Evolutionary conservation across 2,329 filamentous ascomycete species (phyloP).

Genomic region (Neoarthrinium moseri): DNA sequence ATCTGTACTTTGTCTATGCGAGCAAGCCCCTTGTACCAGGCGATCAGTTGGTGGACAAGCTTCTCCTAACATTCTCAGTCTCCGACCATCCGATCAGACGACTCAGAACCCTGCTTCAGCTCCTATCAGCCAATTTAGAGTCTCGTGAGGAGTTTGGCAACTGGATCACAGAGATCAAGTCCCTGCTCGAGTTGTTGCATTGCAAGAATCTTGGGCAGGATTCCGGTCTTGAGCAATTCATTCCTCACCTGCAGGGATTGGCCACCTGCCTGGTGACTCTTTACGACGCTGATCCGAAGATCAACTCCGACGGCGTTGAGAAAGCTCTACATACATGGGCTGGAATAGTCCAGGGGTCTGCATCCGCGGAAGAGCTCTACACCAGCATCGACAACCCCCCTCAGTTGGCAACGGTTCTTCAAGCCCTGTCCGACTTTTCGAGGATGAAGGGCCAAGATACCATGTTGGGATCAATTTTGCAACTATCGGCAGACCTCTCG

Average conservation of each 20-base stretch:
- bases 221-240: slow-evolving; percentile 37
- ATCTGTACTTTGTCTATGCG: slow-evolving; percentile 49
- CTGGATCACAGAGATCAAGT: slow-evolving; percentile 38
- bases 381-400: slow-evolving; percentile 48
- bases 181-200: slow-evolving; percentile 33
- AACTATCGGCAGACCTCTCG: slow-evolving; percentile 44
- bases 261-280: slow-evolving; percentile 44
- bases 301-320: slow-evolving; percentile 29
- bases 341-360: slow-evolving; percentile 35
- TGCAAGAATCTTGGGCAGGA: slow-evolving; percentile 44
- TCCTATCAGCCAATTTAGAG: slow-evolving; percentile 49
- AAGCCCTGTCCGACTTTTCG: slow-evolving; percentile 49
- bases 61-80: slow-evolving; percentile 49
- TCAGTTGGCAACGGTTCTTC: slow-evolving; percentile 47
- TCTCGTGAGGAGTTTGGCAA: slow-evolving; percentile 35
- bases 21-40: slow-evolving; percentile 36
- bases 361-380: slow-evolving; percentile 39
- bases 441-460: slow-evolving; percentile 48
- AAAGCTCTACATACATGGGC: slow-evolving; percentile 44
- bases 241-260: slow-evolving; percentile 48
- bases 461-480: slow-evolving; percentile 44
- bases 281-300: slow-evolving; percentile 34
- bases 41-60: slow-evolving; percentile 42
- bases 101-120: slow-evolving; percentile 48
- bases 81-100: slow-evolving; percentile 52